Evolutionary conservation across 2,329 filamentous ascomycete species (phyloP).

Genomic region (Penicillium rolfsii): DNA sequence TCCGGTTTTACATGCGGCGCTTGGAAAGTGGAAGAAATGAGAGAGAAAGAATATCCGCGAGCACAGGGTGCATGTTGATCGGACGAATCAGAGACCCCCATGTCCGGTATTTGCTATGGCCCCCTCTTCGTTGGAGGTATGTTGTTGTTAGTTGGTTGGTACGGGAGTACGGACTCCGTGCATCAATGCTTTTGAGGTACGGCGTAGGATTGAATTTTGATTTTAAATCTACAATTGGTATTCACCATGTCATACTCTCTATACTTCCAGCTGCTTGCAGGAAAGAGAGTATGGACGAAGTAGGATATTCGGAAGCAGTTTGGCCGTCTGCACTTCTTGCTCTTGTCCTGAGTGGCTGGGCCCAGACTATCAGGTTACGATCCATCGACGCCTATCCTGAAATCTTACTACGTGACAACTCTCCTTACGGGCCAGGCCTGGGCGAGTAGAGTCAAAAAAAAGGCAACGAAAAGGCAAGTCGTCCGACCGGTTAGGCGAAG

Average conservation of each 20-base stretch:
- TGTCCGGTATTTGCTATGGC: slow-evolving; percentile 6
- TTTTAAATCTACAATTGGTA: not conserved
- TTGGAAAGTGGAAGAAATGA: slow-evolving; percentile 9
- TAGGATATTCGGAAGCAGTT: not conserved
- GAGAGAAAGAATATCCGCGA: not conserved
- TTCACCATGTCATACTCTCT: not conserved
- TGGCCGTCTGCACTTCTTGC: not conserved
- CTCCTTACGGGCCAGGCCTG: not conserved
- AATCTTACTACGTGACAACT: slow-evolving; percentile 10
- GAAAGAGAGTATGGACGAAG: not conserved
- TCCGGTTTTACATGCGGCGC: slow-evolving; percentile 19
- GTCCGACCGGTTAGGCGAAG: slow-evolving; percentile 6
- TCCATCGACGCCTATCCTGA: slow-evolving; percentile 20
- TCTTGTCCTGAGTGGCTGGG: slow-evolving; percentile 8
- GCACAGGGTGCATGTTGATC: slow-evolving; percentile 18
- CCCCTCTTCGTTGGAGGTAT: not conserved
- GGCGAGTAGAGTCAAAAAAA: slow-evolving; percentile 4
- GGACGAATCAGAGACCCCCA: slow-evolving; percentile 19
- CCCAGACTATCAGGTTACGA: slow-evolving; percentile 25
- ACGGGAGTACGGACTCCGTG: not conserved
- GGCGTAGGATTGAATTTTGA: not conserved
- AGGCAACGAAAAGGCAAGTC: slow-evolving; percentile 17
- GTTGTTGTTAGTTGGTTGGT: no score
- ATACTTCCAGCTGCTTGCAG: not conserved
- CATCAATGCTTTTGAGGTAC: not conserved